Base-by-base conservation (phyloP, 2,329 filamentous ascomycete species). In the Neoscytalidium dimidiatum region DNA sequence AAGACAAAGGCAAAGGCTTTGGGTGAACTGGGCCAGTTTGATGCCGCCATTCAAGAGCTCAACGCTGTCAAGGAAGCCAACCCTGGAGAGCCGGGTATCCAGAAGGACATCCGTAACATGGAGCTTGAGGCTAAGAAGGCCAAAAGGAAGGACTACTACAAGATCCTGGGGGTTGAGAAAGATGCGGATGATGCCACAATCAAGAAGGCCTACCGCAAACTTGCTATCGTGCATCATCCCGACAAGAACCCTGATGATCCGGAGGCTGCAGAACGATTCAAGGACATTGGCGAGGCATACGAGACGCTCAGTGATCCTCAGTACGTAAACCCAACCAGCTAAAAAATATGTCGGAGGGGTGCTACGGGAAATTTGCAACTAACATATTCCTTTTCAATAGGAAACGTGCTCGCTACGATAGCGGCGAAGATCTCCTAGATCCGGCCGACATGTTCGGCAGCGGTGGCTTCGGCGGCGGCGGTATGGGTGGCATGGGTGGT, bases 81-180 rank as follows among this genome's bases (percentile, higher is more conserved):
- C 70, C 94, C 94, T 1, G 85, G 89, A 68, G 95, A 99, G 77
- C 87, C 89, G 46, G 88, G 85, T 14, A 90, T 98, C 66, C 84
- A 86, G 60, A 94, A 91, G 78, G 95, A 99, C 73, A 88, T 98
- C 49, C 90, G 92, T 65, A 91, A 90, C 72, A 95, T 94, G 1
- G 94, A 99, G 81, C 83, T 97, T 28, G 95, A 99, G 81, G 83
- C 98, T 68, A 99, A 99, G 88, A 98, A 98, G 89, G 91, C 91
- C 77, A 91, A 94, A 80, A 86, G 95, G 67, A 99, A 99, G 80
- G 95, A 99, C 75, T 98, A 97, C 82, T 99, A 99, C 84, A 97
- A 97, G 86, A 97, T 98, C 70, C 87, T 99, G 62, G 91, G 90
- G 5, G 82, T 99, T 8, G 83, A 90, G 65, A 98, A 97, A 84